Evolutionary conservation across 208 protist genomes (phyloP), one percentile per base, ranked within the genome.

Genomic region (Leishmania braziliensis): DNA sequence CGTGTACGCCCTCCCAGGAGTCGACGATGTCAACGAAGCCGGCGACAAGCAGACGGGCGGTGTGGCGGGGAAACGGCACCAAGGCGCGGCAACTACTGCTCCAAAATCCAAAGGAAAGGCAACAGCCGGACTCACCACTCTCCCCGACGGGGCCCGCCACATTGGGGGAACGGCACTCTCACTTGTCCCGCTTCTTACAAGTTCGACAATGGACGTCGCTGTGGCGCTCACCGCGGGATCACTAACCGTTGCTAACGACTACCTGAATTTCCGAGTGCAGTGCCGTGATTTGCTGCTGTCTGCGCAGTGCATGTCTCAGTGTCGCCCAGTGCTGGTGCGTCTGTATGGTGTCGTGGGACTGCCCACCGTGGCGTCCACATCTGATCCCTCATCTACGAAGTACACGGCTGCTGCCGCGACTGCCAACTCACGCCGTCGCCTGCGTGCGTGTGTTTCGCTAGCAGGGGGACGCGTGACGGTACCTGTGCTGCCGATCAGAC

Each of bases 251-350:
- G n/a, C 46, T 4, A 50, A 48, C 56, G 63, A 72, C 48, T 71
- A 26, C 50, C 36, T 86, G 62, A 60, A 58, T 54, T 77, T 86
- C 12, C 78, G 77, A 48, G 82, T 86, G 78, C 80, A 76, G 56
- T 86, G 78, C 58, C 78, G 75, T 26, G 66, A 82, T 12, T 73
- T 75, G 46, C 66, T 86, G 54, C 75, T 86, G 43, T 77, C 78
- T 14, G 39, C 78, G 43, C 23, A 78, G 75, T 75, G 43, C 46
- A 43, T 86, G 73, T 60, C 80, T 36, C 63, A 82, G 78, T 80
- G 73, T 70, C 82, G 82, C 2, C 82, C 82, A 4, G 72, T 86
- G 71, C 65, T 86, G 72, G 71, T 86, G 65, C 77, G 82, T 14
- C 74, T 86, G n/a, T 58, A 70, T 46, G 75, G 74, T 10, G 62